Base-by-base conservation (phyloP, 768 basidiomycete species). In the Auriculariales sp. region DNA sequence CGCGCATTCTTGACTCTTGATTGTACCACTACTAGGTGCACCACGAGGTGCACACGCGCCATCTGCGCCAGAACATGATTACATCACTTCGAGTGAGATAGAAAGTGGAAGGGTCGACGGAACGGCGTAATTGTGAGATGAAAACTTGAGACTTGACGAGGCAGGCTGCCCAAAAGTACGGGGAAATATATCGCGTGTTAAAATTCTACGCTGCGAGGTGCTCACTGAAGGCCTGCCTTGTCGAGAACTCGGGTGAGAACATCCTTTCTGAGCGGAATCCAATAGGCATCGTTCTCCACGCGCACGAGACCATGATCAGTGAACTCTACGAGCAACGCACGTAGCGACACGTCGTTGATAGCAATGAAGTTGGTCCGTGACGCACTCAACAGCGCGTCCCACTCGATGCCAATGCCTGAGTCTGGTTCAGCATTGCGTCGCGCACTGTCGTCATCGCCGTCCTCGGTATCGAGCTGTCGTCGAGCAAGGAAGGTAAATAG, bases 331-430 rank as follows among this genome's bases (percentile, higher is more conserved):
- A 98, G 66, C 29, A 94, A 69, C 7, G 88, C 75, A 35, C 84
- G 73, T 58, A 94, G 69, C 31, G 90, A 78, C 3, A 82, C 84
- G 56, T 93, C 91, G 62, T 80, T 91, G 33, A 85, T 82, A 9
- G 93, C 91, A 45, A 97, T 77, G 56, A 97, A 94, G 44, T 85
- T 73, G 45, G 87, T 84, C 48, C 83, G 68, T 7, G 89, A 88
- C 14, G 75, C 64, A 49, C 72, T 77, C 64, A 89, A 92, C 12
- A 92, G 63, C 6, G 73, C 71, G 53, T 83, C 77, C 54, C 83
- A 81, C 24, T 69, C 70, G 52, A 79, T 71, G 46, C 78, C 82
- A 51, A 71, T 69, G 42, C 74, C 76, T 9, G 39, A 53, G 22
- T 50, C 39, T 15, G 44, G 31, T 12, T 52, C 27, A 51, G 58